A percentile compares a stretch with the other conserved stretches of the same genome.
phyloP scores from a whole-genome alignment of 2,329 filamentous ascomycete genomes.

The Claviceps sp. region DNA sequence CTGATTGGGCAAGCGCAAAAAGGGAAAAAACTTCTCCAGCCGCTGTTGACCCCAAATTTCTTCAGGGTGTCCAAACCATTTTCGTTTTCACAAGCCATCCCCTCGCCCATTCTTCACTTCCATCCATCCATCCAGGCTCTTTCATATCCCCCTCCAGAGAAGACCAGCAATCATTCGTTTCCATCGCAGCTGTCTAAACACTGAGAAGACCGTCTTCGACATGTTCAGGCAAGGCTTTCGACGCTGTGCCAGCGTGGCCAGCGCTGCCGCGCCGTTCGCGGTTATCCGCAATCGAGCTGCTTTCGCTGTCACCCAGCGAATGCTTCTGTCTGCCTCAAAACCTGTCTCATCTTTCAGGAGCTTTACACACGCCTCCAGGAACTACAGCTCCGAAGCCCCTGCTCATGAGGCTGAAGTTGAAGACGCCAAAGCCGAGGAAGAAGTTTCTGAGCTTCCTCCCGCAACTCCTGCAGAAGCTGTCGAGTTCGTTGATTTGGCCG shows the following conservation, averaged over 20 bases:
- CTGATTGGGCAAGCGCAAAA: background rate
- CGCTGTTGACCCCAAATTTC: background rate
- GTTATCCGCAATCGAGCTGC: conserved; percentile 16
- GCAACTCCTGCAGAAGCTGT: conserved; percentile 15
- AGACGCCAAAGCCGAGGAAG: background rate
- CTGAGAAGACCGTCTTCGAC: conserved; percentile 6
- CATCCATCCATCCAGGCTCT: background rate
- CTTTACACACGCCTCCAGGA: conserved; percentile 14
- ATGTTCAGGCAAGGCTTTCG: conserved; percentile 26
- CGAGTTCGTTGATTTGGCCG: conserved; percentile 31
- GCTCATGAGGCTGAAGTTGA: conserved; percentile 11
- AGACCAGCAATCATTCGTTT: background rate
- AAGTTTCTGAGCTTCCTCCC: background rate
- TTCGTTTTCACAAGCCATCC: background rate
- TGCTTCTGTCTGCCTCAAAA: conserved; percentile 10
- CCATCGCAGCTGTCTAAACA: background rate
- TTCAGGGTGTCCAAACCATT: background rate
- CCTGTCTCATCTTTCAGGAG: conserved; percentile 10
- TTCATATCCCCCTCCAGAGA: background rate
- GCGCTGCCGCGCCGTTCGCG: conserved; percentile 15
- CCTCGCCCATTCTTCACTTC: background rate
- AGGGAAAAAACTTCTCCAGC: conserved; percentile 4
- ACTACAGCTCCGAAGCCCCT: conserved; percentile 27
- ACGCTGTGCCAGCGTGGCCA: conserved; percentile 25
- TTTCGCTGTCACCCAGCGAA: conserved; percentile 13